Evolutionary conservation across 352 stramenopile genomes (phyloP), one percentile per base, ranked within the genome.

Genomic region (Phytopythium mirpurense): DNA sequence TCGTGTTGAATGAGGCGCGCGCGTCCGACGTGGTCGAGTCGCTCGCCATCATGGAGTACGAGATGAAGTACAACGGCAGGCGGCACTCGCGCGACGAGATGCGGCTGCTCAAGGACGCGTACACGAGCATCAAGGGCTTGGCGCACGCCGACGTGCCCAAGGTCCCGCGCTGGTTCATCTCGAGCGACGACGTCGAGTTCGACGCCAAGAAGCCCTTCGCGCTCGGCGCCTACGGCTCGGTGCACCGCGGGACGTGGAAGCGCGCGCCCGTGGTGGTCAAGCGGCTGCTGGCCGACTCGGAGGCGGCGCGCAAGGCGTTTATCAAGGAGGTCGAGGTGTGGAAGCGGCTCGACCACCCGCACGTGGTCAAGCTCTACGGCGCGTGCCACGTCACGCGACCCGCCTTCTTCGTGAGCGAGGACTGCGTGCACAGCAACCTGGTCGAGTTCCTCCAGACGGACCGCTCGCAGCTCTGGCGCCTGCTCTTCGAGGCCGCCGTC

Each of bases 321-420:
- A 37, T 65, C 26, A 59, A 57, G n/a, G 67, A 80, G 43, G 47
- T 67, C n/a, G 46, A 60, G 32, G 48, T 72, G 46, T 80, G 70
- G 67, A 54, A 55, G 15, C 4, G n/a, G 16, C 52, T 80, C 3
- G 34, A 63, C 1, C 59, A 77, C 41, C 62, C 51, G 27, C 51
- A 56, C 27, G 32, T 56, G 2, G 19, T 80, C 5, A 55, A 69
- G 31, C 49, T 84, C 31, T 78, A 71, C 46, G 74, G 74, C 5
- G 74, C 68, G n/a, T 79, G 66, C 19, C 74, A 84, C 40, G 67
- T 84, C 9, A 68, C 68, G 8, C 56, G 62, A 2, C 62, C 64
- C 4, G 56, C 63, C 0, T 70, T 70, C 36, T 66, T 82, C 14
- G 66, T 78, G 24, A 67, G 61, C 41, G 71, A 78, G 50, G 65